Evolutionary conservation across 495 filamentous ascomycete genomes (phyloP), one percentile per base, ranked within the genome.

Genomic region (Hypoxylon lienhwacheense): DNA sequence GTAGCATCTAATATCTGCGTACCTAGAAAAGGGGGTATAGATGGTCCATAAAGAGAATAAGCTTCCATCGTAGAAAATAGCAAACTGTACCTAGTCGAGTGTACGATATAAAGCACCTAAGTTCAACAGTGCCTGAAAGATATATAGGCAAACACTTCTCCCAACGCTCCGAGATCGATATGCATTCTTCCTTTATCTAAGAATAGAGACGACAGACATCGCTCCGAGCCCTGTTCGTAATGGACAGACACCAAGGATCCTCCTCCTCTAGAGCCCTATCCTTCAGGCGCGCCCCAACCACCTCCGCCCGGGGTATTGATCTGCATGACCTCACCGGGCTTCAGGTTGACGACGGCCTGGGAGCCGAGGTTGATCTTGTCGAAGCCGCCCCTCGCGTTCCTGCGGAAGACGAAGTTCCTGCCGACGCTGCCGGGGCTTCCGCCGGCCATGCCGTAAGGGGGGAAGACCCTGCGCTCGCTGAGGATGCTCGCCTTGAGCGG

Each of bases 261-360:
- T 28, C 25, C 10, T 10, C 5, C 25, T 5, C 25, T 10, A 28
- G 10, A 5, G 5, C 25, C 25, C 25, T 28, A 28, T 28, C 10
- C 25, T 10, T 31, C 12, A 6, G 35, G 47, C 32, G 68, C 71
- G 1, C 86, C 86, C 85, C 86, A 90, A 0, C 83, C 86, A 35
- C 86, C 86, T 7, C 86, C 86, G 34, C 86, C 86, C 4, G 86
- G 86, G 15, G 86, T 87, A 42, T 67, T 70, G 12, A 70, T 52
- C 41, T 96, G 85, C 51, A 97, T 89, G 7, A 90, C 78, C 67
- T 97, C 92, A n/a, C 92, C 91, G 0, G 81, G 75, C 55, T 83
- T 74, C 83, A 96, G 92, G 5, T 78, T 77, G 19, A 91, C 90
- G 4, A 88, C 95, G 65, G 96, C 96, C 78, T 97, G 96, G 5